Base-by-base conservation (phyloP, 1,284 basidiomycete species). In the Melampsora larici-populina region DNA sequence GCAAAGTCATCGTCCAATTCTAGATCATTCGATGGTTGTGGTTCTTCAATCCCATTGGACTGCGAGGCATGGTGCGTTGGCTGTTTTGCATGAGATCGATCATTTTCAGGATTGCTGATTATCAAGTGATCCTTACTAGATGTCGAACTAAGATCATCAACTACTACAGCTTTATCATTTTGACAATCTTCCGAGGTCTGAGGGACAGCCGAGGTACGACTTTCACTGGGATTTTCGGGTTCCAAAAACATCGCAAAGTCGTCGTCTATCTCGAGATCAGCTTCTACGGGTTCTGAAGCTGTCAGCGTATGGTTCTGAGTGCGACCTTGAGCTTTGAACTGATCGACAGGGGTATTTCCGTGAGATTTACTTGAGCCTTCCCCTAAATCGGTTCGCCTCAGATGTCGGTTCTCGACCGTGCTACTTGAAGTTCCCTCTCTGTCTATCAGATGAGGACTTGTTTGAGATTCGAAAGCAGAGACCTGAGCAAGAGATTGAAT, bases 1-100 rank as follows among this genome's bases (percentile, higher is more conserved):
- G 46, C 2, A 18, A 75, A 75, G 13, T 55, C 65, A 8, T 75
- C 73, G 64, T 75, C 73, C n/a, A 68, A 49, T 75, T 75, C 73
- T 24, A 75, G 40, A 55, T 75, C 73, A n/a, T 43, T 66, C 17
- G 73, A 40, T 65, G 60, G 8, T 24, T 40, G 29, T 51, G 40
- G 7, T 36, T 67, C 21, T 40, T 24, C 36, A 60, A 24, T 63
- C 43, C 36, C 17, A 31, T 11, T 51, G 43, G 48, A 31, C 68
- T 55, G 24, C 31, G 49, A 43, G 21, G 7, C n/a, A 68, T 43
- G 24, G 6, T 15, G 33, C 49, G n/a, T 75, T 46, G 73, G 17
- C 46, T 36, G 6, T 13, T n/a, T 17, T 26, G 33, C 17, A 63
- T 43, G 49, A 46, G 24, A 46, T 40, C 5, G 31, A 29, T 46